Evolutionary conservation across 495 filamentous ascomycete genomes (phyloP).

Genomic region (Tuber borchii): DNA sequence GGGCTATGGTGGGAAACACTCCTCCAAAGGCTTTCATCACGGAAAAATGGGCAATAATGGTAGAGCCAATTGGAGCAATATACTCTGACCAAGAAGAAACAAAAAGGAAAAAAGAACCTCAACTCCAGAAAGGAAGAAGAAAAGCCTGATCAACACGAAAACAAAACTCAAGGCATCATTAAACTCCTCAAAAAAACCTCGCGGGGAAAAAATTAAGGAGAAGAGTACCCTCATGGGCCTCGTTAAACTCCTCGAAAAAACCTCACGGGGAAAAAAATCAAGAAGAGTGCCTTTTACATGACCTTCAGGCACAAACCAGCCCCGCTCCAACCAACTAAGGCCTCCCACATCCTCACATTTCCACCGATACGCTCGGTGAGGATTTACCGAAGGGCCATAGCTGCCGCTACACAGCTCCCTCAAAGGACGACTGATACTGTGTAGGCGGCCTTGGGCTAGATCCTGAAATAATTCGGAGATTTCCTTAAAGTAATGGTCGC

Average conservation of each 20-base stretch:
- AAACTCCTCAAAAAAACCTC: neutral
- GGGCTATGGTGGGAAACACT: neutral
- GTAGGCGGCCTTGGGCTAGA: no score
- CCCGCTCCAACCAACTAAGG: no score
- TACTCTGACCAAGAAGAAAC: neutral
- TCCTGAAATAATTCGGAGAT: no score
- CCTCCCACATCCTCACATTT: no score
- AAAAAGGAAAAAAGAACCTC: neutral
- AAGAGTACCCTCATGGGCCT: neutral
- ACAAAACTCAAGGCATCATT: neutral
- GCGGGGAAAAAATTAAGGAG: neutral
- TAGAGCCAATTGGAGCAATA: neutral
- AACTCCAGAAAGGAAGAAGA: neutral
- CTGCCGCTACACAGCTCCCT: constrained; percentile 74
- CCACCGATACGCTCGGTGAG: constrained; percentile 44
- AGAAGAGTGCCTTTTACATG: neutral
- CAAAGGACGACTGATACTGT: constrained; percentile 55
- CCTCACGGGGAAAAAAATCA: no score
- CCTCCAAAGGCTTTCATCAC: neutral
- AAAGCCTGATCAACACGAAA: neutral
- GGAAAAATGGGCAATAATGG: neutral
- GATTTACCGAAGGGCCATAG: constrained; percentile 61
- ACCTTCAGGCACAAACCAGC: neutral
- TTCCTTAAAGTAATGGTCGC: no score
- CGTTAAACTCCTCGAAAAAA: no score